Evolutionary conservation across 2,329 filamentous ascomycete species (phyloP).

Genomic region (Penicillium occitanis): DNA sequence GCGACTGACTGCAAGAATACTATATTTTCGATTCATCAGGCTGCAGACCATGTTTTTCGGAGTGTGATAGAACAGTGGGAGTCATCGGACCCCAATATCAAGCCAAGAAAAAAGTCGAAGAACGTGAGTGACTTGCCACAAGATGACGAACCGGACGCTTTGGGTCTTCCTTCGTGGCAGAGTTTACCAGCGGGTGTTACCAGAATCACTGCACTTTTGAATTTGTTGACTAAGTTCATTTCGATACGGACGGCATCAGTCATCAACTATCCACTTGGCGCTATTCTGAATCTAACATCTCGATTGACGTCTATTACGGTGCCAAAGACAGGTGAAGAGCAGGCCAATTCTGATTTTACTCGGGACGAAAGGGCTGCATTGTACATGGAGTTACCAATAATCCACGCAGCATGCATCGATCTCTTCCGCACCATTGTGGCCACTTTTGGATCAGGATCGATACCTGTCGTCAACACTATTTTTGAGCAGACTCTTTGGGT

Average conservation of each 20-base stretch:
- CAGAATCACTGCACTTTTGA: slow-evolving; percentile 65
- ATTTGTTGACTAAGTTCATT: slow-evolving; percentile 64
- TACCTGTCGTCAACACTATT: slow-evolving; percentile 62
- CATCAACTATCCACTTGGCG: slow-evolving; percentile 66
- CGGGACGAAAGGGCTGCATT: slow-evolving; percentile 80
- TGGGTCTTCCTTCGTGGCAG: slow-evolving; percentile 66
- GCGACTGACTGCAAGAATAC: slow-evolving; percentile 61
- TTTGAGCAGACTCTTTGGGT: slow-evolving; percentile 72
- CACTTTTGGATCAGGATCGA: slow-evolving; percentile 58
- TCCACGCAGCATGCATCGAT: slow-evolving; percentile 70
- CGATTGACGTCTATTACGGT: slow-evolving; percentile 67
- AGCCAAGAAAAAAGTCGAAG: slow-evolving; percentile 35
- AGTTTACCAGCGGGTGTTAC: slow-evolving; percentile 73
- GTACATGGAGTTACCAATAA: slow-evolving; percentile 68
- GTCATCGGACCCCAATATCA: slow-evolving; percentile 53
- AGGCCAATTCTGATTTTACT: slow-evolving; percentile 69
- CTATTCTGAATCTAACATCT: slow-evolving; percentile 66
- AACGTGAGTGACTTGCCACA: slow-evolving; percentile 38
- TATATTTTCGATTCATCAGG: slow-evolving; percentile 65
- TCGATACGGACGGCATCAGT: slow-evolving; percentile 62
- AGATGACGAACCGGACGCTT: slow-evolving; percentile 41
- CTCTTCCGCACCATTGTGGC: slow-evolving; percentile 59
- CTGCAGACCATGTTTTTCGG: slow-evolving; percentile 75
- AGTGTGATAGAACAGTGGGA: slow-evolving; percentile 81
- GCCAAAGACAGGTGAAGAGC: slow-evolving; percentile 48